Evolutionary conservation across 164 flowering plant genomes (phyloP), one percentile per base, ranked within the genome.

Genomic region (Vitis labrusca): DNA sequence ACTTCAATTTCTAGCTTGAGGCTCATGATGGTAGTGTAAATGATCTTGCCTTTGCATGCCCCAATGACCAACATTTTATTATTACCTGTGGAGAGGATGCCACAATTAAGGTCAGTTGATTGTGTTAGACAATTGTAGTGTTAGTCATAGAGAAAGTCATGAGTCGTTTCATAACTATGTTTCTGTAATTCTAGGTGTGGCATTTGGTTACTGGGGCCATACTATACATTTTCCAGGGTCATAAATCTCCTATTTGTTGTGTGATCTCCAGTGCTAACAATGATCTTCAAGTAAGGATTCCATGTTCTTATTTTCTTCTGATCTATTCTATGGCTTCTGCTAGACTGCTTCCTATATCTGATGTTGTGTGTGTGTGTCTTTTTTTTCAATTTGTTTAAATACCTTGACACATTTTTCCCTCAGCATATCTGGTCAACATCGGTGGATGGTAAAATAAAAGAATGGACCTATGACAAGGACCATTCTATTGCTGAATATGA

Each of bases 241-340:
- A 82, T 68, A 73, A 71, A 3, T 81, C 79, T 66, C 75, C 85
- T 5, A 82, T 82, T 5, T 67, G 72, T 69, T 82, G 82, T 15
- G 57, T 79, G 29, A 69, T 80, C 67, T 76, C 85, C 65, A 78
- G 71, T 48, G 49, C 23, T 16, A 82, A 71, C 59, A 77, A 79
- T 50, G 72, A 73, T 59, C 52, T 79, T 60, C 81, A 79, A n/a
- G 85, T 82, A 58, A 74, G 69, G 59, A 67, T 55, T 63, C 30
- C 51, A 6, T 58, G 9, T 61, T 16, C 47, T 55, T 32, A 8
- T 13, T 50, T 47, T 19, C 17, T 27, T 9, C 23, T 70, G 19
- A 8, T 14, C 8, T n/a, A 23, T 44, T 13, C 0, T 48, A 59
- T 60, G 59, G 2, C 7, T 2, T 30, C 10, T 59, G 63, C 15